Percentiles rank a stretch among this genome's conserved stretches.
phyloP scores from a whole-genome alignment of 352 stramenopile genomes.

The Phytophthora fragariae region DNA sequence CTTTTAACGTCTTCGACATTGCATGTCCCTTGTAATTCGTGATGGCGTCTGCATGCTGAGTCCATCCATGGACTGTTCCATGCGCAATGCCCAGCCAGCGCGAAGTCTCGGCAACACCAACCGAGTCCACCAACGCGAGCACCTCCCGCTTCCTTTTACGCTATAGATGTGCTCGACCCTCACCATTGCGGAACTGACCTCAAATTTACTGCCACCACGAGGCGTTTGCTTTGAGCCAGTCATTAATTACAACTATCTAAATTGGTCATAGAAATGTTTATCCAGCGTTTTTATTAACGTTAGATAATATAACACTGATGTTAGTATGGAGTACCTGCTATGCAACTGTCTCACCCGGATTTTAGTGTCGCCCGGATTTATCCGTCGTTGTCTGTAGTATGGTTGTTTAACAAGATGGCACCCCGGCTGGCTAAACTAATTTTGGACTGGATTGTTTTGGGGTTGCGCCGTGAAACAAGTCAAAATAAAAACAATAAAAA shows the following conservation, averaged over 20 bases:
- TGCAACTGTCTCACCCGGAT: background rate
- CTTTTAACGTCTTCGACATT: slow-evolving; percentile 1
- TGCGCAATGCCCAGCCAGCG: background rate
- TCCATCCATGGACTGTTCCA: background rate
- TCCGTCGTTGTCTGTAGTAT: background rate
- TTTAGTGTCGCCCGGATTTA: background rate
- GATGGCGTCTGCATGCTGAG: background rate
- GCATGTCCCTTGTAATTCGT: background rate
- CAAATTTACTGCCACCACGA: background rate
- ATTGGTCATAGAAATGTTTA: background rate
- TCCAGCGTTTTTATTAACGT: background rate
- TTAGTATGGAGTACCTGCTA: background rate
- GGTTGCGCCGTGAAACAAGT: too few species aligned
- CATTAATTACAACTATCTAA: background rate
- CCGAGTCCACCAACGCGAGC: background rate
- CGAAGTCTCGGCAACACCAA: background rate
- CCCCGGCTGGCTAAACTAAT: too few species aligned
- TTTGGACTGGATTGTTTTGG: too few species aligned
- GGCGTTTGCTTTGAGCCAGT: background rate
- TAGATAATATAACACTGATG: background rate
- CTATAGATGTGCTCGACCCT: background rate
- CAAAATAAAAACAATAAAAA: too few species aligned
- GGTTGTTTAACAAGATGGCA: background rate
- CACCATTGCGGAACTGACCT: background rate
- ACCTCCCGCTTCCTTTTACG: background rate